These are phyloP conservation scores for Fraxinus sp. DNA, from an alignment of 305 asterid genomes.

Conservation along the genomic window DNA sequence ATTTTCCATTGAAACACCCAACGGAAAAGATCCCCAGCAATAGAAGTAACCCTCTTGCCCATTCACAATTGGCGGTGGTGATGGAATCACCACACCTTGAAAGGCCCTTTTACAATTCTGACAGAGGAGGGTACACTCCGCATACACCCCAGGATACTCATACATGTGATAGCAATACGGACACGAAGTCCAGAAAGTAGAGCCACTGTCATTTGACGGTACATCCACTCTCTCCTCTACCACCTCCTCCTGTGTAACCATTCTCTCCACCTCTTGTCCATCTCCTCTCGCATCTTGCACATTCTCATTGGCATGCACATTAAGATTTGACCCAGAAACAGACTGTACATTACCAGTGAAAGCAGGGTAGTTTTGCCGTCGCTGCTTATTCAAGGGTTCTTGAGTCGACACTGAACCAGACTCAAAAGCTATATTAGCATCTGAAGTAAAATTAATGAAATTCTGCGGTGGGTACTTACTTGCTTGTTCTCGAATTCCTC, in stretches of 20 bases:
- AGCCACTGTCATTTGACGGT: background rate
- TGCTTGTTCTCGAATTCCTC: conserved; percentile 5
- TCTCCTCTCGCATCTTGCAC: conserved; percentile 27
- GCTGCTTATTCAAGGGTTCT: conserved; percentile 14
- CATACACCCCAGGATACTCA: conserved; percentile 51
- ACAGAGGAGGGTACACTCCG: conserved; percentile 54
- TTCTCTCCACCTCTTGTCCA: conserved; percentile 23
- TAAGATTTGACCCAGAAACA: conserved; percentile 20
- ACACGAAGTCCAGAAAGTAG: conserved; percentile 74
- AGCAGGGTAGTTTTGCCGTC: conserved; percentile 10
- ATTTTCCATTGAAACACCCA: conserved; percentile 52
- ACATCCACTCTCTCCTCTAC: conserved; percentile 23
- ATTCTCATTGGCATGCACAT: conserved; percentile 28
- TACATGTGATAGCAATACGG: conserved; percentile 73
- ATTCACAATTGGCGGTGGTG: conserved; percentile 52
- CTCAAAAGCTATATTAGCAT: conserved; percentile 26
- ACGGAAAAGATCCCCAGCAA: conserved; percentile 76
- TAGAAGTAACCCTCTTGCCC: conserved; percentile 65
- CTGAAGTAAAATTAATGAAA: conserved; percentile 11
- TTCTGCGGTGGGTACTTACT: background rate
- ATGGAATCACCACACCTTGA: conserved; percentile 53
- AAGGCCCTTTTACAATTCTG: conserved; percentile 65
- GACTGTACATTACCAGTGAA: conserved; percentile 23
- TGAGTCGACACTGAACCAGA: conserved; percentile 15
- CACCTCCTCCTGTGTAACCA: conserved; percentile 23